A percentile compares a stretch with the other conserved stretches of the same genome.
phyloP scores from a whole-genome alignment of 2,329 filamentous ascomycete genomes.

The Botrytis porri region DNA sequence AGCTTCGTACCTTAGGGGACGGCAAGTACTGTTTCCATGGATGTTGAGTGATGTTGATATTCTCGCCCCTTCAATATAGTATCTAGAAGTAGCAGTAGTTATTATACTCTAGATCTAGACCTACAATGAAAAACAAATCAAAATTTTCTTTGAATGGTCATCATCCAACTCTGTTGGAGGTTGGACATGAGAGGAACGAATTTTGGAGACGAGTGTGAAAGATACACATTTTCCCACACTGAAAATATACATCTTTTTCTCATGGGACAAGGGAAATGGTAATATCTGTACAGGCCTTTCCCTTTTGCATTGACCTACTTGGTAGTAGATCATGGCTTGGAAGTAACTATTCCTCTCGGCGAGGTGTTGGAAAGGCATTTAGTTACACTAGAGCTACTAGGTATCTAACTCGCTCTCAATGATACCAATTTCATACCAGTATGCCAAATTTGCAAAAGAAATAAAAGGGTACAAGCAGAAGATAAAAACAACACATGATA shows the following conservation, averaged over 20 bases:
- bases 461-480: no score
- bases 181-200: background rate
- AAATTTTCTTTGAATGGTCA: background rate
- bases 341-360: background rate
- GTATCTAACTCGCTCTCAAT: background rate
- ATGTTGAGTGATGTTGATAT: background rate
- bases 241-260: background rate
- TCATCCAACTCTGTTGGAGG: no score
- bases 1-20: background rate
- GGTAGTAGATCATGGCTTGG: no score
- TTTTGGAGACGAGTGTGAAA: background rate
- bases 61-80: background rate
- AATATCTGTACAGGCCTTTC: rapidly evolving
- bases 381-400: background rate
- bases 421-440: no score
- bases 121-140: background rate
- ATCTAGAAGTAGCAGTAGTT: background rate
- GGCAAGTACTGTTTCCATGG: slow-evolving; percentile 3
- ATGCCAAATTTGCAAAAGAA: no score
- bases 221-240: no score
- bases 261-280: background rate
- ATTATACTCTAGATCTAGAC: background rate
- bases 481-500: no score
- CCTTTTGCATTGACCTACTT: background rate
- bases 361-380: background rate